Evolutionary conservation across 2,329 filamentous ascomycete species (phyloP).

Genomic region (Nothophaeocryptopus gaeumannii): DNA sequence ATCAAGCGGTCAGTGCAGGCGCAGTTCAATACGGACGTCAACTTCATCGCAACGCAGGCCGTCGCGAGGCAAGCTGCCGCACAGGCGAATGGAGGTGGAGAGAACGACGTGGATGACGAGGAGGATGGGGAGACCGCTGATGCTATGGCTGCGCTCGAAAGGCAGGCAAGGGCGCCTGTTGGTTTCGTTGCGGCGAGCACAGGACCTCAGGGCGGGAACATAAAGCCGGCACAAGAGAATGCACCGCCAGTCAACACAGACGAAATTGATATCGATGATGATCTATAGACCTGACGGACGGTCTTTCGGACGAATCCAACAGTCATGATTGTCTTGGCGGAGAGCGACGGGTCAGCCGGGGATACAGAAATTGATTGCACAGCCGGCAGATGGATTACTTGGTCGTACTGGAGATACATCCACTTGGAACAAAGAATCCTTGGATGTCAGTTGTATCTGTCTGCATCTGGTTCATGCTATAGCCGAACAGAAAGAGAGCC

Average conservation of each 20-base stretch:
- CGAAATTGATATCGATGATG: slow-evolving; percentile 38
- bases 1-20: slow-evolving; percentile 97
- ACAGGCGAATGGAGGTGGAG: slow-evolving; percentile 42
- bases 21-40: slow-evolving; percentile 98
- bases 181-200: slow-evolving; percentile 89
- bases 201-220: slow-evolving; percentile 36
- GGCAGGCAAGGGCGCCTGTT: slow-evolving; percentile 80
- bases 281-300: slow-evolving; percentile 1
- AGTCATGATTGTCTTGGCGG: too few species aligned
- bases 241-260: slow-evolving; percentile 26
- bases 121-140: slow-evolving; percentile 59
- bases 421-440: too few species aligned
- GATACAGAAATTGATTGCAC: too few species aligned
- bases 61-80: slow-evolving; percentile 66
- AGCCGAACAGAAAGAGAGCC: too few species aligned
- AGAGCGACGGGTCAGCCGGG: too few species aligned
- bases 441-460: too few species aligned
- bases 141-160: slow-evolving; percentile 85
- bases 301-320: too few species aligned
- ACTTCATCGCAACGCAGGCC: slow-evolving; percentile 95
- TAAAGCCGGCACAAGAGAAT: slow-evolving; percentile 13
- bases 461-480: too few species aligned
- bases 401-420: too few species aligned
- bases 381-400: too few species aligned
- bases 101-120: slow-evolving; percentile 43